A percentile compares a stretch with the other conserved stretches of the same genome.
Conservation (phyloP, 108 stramenopile species). For the Heterococcus sp. region DNA sequence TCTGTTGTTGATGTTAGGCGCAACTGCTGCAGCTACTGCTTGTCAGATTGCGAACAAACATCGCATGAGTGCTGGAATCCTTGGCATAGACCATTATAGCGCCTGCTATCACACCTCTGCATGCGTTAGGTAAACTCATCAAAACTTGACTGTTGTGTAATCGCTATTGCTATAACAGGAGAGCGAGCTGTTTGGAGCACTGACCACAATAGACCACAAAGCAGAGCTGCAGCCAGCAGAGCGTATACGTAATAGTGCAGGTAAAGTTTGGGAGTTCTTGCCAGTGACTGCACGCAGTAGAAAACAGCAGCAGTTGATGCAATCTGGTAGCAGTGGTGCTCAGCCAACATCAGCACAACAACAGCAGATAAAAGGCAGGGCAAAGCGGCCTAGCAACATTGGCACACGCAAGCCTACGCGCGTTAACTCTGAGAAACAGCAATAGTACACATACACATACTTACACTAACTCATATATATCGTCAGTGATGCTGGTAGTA, state of each 20-base stretch:
- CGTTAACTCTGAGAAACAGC: no score
- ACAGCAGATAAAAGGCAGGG: no score
- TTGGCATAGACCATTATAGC: neutral
- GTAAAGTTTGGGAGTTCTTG: neutral
- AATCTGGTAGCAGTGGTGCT: no score
- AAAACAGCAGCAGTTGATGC: no score
- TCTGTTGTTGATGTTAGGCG: neutral
- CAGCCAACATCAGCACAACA: no score
- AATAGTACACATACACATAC: no score
- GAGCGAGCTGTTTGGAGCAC: neutral
- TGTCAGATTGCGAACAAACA: neutral
- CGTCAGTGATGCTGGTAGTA: no score
- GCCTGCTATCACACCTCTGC: neutral
- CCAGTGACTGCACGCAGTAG: neutral
- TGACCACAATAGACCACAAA: constrained; percentile 6
- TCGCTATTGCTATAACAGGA: neutral
- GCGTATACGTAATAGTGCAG: constrained; percentile 6
- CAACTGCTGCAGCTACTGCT: neutral
- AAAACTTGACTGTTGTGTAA: neutral
- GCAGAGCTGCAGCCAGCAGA: constrained; percentile 12
- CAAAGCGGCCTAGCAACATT: no score
- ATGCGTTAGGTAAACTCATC: neutral
- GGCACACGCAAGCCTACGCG: no score
- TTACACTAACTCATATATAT: no score
- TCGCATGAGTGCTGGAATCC: no score